phyloP scores from a whole-genome alignment of 2,329 filamentous ascomycete genomes.

The Colletotrichum agaves region DNA sequence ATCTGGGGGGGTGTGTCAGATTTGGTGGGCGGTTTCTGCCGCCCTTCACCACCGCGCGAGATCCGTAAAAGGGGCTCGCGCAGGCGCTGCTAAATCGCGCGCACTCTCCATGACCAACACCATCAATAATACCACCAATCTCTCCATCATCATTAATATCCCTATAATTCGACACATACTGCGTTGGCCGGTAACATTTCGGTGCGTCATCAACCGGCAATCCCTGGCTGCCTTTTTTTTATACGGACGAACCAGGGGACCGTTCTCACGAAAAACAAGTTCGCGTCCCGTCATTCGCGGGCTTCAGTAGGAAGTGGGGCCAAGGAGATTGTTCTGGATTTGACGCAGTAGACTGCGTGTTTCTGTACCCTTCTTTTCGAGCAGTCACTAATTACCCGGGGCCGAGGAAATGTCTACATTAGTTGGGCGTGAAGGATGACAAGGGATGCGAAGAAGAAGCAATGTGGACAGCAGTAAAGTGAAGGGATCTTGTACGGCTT shows the following conservation, averaged over 20 bases:
- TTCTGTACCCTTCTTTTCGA: not conserved
- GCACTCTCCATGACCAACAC: too few species aligned
- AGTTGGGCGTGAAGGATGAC: not conserved
- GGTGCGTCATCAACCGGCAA: slow-evolving; percentile 30
- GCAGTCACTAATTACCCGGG: not conserved
- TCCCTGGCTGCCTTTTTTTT: slow-evolving; percentile 15
- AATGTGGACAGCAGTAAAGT: not conserved
- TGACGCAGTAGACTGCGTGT: not conserved
- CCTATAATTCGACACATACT: not conserved
- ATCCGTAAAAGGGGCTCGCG: too few species aligned
- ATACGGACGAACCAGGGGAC: slow-evolving; percentile 19
- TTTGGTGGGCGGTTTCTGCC: too few species aligned
- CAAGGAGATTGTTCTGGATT: slow-evolving; percentile 14
- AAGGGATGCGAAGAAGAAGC: slow-evolving; percentile 3
- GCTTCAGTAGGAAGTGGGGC: slow-evolving; percentile 18
- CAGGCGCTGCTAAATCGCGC: too few species aligned
- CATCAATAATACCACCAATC: too few species aligned
- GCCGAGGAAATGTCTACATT: not conserved
- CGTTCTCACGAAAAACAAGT: slow-evolving; percentile 23
- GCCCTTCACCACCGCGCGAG: too few species aligned
- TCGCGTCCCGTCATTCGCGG: slow-evolving; percentile 25
- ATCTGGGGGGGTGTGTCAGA: too few species aligned
- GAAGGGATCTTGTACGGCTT: not conserved
- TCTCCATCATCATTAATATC: too few species aligned
- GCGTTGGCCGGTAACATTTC: slow-evolving; percentile 17